phyloP scores from a whole-genome alignment of 805 yeast species.

The Monosporozyma solicola region DNA sequence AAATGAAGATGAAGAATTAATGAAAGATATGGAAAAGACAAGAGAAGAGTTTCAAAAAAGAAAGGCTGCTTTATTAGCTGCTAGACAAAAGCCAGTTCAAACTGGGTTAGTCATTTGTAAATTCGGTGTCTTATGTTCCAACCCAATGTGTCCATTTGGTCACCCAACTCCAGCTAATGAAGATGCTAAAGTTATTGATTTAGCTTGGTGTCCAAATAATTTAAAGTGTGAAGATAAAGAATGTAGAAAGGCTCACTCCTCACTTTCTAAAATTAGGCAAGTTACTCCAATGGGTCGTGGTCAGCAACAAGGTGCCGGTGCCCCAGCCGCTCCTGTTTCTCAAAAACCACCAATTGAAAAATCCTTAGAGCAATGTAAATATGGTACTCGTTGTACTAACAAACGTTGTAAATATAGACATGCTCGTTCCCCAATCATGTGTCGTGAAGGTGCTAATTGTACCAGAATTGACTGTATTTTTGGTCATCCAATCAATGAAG shows the following conservation, averaged over 20 bases:
- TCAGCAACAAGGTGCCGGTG: not conserved
- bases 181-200: slow-evolving; percentile 55
- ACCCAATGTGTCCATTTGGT: slow-evolving; percentile 76
- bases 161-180: slow-evolving; percentile 86
- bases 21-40: slow-evolving; percentile 57
- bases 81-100: slow-evolving; percentile 31
- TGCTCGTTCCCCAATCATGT: slow-evolving; percentile 60
- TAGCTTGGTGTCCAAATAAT: slow-evolving; percentile 72
- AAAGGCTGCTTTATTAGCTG: slow-evolving; percentile 30
- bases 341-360: slow-evolving; percentile 34
- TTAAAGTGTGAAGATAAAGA: slow-evolving; percentile 49
- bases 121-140: slow-evolving; percentile 66
- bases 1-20: slow-evolving; percentile 68
- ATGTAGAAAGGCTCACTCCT: slow-evolving; percentile 77
- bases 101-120: slow-evolving; percentile 59
- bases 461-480: slow-evolving; percentile 73
- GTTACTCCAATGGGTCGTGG: slow-evolving; percentile 24
- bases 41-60: slow-evolving; percentile 44
- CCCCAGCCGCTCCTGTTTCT: slow-evolving; percentile 7
- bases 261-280: slow-evolving; percentile 45
- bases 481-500: slow-evolving; percentile 71
- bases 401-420: slow-evolving; percentile 76
- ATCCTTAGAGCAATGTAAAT: slow-evolving; percentile 75
- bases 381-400: slow-evolving; percentile 67
- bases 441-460: slow-evolving; percentile 78